Base-by-base conservation (phyloP, 2,329 filamentous ascomycete genomes). In the Fusarium mundagurra region DNA sequence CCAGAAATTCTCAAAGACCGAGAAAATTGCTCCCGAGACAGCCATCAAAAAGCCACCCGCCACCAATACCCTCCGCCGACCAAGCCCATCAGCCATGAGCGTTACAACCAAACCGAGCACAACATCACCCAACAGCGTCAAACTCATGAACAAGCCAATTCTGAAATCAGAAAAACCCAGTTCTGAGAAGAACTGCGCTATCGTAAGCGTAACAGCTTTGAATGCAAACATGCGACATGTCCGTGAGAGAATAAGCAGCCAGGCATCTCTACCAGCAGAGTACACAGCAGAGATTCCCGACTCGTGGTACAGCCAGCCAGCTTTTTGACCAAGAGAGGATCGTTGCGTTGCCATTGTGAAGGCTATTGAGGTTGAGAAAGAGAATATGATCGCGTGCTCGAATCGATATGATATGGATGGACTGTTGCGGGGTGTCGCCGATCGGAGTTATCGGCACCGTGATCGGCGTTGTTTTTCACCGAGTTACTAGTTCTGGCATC, bases 111-210 rank as follows among this genome's bases (percentile, higher is more conserved):
- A 86, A 3, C 87, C 88, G 13, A 92, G 86, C 1, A 88, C 78
- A 4, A 92, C 89, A 80, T 92, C 90, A 18, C 90, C 90, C 5
- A 86, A 78, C 20, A 92, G 83, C 0, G 90, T 92, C 43, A 92
- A 81, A 2, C 88, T 91, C 89, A 92, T 91, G 75, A 92, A 92
- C 12, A 92, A 77, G 11, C 90, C 90, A 67, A 92, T 92, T 29
- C 84, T 85, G 33, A 87, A 83, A 78, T 92, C 90, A 2, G 89
- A 84, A 61, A 91, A 86, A 0, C 83, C 81, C 18, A 92, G 81
- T 27, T 86, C 85, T 12, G 88, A 86, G 58, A 92, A 87, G 78
- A 91, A 92, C 22, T 90, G 87, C 17, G 89, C 90, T 50, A 92
- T 84, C 59, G 91, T 88, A 50, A 92, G 84, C 0, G 89, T 87